Conservation (phyloP, 2,329 filamentous ascomycete genomes). For the Trichophyton schoenleinii region DNA sequence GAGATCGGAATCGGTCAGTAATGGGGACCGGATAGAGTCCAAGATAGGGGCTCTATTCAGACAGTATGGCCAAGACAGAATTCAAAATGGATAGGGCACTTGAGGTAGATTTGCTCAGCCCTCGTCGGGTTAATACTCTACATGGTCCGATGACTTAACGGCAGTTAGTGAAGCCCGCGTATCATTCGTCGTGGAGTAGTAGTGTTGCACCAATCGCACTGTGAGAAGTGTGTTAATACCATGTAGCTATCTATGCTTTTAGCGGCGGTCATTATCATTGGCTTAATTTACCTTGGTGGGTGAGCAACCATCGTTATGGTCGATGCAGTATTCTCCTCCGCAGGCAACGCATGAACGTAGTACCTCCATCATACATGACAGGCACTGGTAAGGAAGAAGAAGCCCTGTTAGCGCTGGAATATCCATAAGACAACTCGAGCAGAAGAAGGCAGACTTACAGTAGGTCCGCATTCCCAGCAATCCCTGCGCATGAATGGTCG, state of each 20-base stretch:
- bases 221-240: slow-evolving; percentile 5
- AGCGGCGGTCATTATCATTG: neutral
- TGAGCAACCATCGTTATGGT: slow-evolving; percentile 72
- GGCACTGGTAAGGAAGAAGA: slow-evolving; percentile 37
- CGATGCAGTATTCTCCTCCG: slow-evolving; percentile 66
- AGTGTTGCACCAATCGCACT: slow-evolving; percentile 36
- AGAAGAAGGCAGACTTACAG: slow-evolving; percentile 40
- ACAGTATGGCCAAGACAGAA: neutral
- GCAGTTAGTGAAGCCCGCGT: neutral
- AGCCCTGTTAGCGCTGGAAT: too few species aligned
- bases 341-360: slow-evolving; percentile 62
- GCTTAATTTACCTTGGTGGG: slow-evolving; percentile 36
- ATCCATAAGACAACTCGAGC: neutral
- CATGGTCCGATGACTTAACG: neutral
- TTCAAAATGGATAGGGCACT: too few species aligned
- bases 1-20: neutral
- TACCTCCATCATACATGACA: slow-evolving; percentile 57
- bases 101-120: too few species aligned
- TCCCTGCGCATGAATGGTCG: slow-evolving; percentile 47
- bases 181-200: slow-evolving; percentile 12
- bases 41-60: neutral
- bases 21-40: neutral
- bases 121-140: too few species aligned
- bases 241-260: neutral
- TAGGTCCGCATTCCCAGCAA: slow-evolving; percentile 79